Percentiles rank a stretch among this genome's conserved stretches.
phyloP scores from a whole-genome alignment of 2,329 filamentous ascomycete species.

The Cladosporium sp. region DNA sequence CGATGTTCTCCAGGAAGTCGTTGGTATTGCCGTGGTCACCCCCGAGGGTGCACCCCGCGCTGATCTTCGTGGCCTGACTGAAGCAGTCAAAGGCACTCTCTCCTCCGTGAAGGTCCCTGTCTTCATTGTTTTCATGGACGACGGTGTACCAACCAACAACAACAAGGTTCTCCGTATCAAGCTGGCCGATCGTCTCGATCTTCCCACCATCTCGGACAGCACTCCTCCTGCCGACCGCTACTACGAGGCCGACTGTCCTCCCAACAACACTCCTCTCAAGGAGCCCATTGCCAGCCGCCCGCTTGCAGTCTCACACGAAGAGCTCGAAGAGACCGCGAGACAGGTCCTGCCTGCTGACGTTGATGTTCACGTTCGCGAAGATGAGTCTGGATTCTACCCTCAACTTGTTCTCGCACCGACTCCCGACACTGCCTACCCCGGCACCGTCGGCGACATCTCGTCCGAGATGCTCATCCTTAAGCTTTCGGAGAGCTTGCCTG shows the following conservation, averaged over 20 bases:
- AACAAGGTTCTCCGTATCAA: conserved; percentile 56
- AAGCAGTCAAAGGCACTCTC: conserved; percentile 44
- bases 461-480: conserved; percentile 16
- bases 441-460: conserved; percentile 10
- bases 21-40: conserved; percentile 51
- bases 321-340: conserved; percentile 16
- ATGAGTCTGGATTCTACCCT: conserved; percentile 26
- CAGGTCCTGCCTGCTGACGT: conserved; percentile 18
- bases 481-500: conserved; percentile 22
- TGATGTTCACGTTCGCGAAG: conserved; percentile 26
- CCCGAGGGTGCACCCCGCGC: conserved; percentile 40
- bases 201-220: conserved; percentile 44
- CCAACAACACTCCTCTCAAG: conserved; percentile 44
- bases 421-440: conserved; percentile 3
- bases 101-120: conserved; percentile 53
- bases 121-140: conserved; percentile 53
- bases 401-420: conserved; percentile 33
- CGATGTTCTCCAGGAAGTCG: conserved; percentile 53
- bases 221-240: conserved; percentile 45
- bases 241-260: conserved; percentile 48
- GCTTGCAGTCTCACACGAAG: conserved; percentile 16
- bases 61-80: conserved; percentile 48
- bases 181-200: conserved; percentile 45
- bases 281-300: conserved; percentile 34
- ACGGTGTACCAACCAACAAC: conserved; percentile 53